Percentiles rank a stretch among this genome's conserved stretches.
These are phyloP conservation scores for Uncinocarpus reesii DNA, from an alignment of 2,329 filamentous ascomycete genomes.

Conservation along the genomic window DNA sequence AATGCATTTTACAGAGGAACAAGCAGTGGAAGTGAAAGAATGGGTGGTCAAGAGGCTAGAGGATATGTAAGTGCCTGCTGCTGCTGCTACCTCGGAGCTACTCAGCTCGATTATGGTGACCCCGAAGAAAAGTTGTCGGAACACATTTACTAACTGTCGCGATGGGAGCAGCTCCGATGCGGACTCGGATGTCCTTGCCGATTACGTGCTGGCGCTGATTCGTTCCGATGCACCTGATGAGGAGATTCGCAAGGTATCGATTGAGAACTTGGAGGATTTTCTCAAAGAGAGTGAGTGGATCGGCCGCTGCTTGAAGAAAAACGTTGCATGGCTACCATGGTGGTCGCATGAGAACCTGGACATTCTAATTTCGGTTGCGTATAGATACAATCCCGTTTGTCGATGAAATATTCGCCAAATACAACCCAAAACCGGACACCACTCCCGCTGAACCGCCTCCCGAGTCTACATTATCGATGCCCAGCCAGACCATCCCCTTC, in stretches of 20 bases:
- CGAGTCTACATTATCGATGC: constrained; percentile 20
- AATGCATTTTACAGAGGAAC: constrained; percentile 47
- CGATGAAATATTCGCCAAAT: constrained; percentile 45
- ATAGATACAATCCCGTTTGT: constrained; percentile 46
- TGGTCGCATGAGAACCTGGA: too few relatives aligned
- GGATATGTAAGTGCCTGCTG: constrained; percentile 39
- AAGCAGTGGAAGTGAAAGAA: constrained; percentile 44
- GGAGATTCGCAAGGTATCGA: constrained; percentile 43
- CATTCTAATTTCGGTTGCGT: background rate
- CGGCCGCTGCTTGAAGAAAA: too few relatives aligned
- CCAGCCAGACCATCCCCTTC: constrained; percentile 11
- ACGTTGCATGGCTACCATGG: too few relatives aligned
- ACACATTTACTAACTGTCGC: background rate
- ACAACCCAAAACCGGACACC: constrained; percentile 37
- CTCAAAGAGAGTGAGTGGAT: constrained; percentile 41
- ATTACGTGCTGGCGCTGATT: constrained; percentile 52
- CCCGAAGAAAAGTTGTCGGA: background rate
- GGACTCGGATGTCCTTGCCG: constrained; percentile 51
- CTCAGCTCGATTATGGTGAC: background rate
- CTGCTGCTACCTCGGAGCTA: background rate
- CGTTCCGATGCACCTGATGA: constrained; percentile 46
- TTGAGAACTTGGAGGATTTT: constrained; percentile 50
- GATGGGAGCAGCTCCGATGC: constrained; percentile 45
- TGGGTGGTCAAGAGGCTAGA: constrained; percentile 52
- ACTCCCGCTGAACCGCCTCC: constrained; percentile 20